phyloP scores from a whole-genome alignment of 2,329 filamentous ascomycete species.

The Bipolaris oryzae region DNA sequence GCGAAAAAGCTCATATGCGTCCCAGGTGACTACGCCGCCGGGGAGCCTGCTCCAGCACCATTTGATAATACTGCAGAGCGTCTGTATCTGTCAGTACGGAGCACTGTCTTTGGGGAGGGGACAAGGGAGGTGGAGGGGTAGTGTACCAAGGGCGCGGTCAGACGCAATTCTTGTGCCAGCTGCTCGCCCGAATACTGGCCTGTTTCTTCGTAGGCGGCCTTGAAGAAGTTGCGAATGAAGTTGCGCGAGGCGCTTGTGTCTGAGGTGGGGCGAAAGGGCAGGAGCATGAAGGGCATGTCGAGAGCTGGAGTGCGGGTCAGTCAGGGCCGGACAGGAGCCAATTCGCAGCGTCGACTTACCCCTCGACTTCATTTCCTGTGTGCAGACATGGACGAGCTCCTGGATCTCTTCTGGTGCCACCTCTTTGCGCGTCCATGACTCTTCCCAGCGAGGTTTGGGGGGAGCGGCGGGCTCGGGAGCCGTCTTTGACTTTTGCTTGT shows the following conservation, averaged over 20 bases:
- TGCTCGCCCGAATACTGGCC: slow-evolving; percentile 67
- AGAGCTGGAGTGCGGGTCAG: slow-evolving; percentile 64
- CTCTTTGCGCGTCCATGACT: slow-evolving; percentile 81
- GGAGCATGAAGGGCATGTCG: slow-evolving; percentile 87
- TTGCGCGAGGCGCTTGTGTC: slow-evolving; percentile 90
- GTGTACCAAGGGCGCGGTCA: slow-evolving; percentile 90
- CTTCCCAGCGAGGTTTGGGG: slow-evolving; percentile 79
- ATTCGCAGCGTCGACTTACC: slow-evolving; percentile 61
- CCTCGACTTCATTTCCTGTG: slow-evolving; percentile 89
- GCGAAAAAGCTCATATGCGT: slow-evolving; percentile 94
- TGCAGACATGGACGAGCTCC: slow-evolving; percentile 83
- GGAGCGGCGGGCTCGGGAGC: slow-evolving; percentile 49
- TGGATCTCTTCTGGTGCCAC: slow-evolving; percentile 91
- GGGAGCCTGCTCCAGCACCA: slow-evolving; percentile 97
- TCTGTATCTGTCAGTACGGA: slow-evolving; percentile 58
- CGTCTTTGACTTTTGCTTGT: slow-evolving; percentile 40
- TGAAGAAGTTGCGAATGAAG: slow-evolving; percentile 93
- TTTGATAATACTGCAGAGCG: slow-evolving; percentile 90
- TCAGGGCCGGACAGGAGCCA: background rate
- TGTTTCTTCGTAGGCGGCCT: slow-evolving; percentile 66
- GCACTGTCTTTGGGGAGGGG: background rate
- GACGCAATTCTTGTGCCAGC: slow-evolving; percentile 82
- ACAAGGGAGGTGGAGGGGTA: background rate
- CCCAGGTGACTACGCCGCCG: slow-evolving; percentile 93
- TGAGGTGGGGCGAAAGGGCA: slow-evolving; percentile 92